phyloP scores from a whole-genome alignment of 768 basidiomycete genomes.

The Auricularia sp. region DNA sequence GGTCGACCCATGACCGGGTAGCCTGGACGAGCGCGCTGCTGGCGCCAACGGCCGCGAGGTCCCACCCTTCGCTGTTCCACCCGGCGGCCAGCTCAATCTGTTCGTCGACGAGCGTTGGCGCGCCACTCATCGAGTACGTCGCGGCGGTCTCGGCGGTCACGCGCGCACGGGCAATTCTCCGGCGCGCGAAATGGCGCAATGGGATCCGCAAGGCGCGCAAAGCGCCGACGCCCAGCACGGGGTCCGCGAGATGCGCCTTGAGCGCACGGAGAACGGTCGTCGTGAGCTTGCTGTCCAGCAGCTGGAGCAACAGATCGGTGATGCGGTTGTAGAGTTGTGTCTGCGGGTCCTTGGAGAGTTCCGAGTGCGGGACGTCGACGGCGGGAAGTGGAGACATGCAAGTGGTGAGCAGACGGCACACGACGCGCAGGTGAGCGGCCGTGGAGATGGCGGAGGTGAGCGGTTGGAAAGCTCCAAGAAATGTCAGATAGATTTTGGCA shows the following conservation, averaged over 20 bases:
- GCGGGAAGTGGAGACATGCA: neutral
- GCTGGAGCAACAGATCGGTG: neutral
- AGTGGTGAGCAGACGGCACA: neutral
- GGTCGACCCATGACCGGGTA: neutral
- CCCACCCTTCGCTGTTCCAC: neutral
- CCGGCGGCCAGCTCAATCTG: neutral
- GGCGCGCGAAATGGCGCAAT: neutral
- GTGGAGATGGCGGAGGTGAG: neutral
- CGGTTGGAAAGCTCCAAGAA: neutral
- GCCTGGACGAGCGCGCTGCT: neutral
- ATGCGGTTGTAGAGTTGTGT: neutral
- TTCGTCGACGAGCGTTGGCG: neutral
- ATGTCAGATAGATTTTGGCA: neutral
- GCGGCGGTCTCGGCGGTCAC: neutral
- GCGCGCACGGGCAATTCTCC: neutral
- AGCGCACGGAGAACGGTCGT: neutral
- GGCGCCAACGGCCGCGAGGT: neutral
- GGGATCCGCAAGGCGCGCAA: neutral
- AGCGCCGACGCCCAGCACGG: neutral
- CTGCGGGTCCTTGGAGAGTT: neutral
- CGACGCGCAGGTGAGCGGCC: neutral
- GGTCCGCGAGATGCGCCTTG: neutral
- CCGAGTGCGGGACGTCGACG: neutral
- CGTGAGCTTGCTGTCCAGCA: neutral
- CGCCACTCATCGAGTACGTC: conserved; percentile 3